Evolutionary conservation across 2,329 filamentous ascomycete species (phyloP).

Genomic region (Talaromyces verruculosus): DNA sequence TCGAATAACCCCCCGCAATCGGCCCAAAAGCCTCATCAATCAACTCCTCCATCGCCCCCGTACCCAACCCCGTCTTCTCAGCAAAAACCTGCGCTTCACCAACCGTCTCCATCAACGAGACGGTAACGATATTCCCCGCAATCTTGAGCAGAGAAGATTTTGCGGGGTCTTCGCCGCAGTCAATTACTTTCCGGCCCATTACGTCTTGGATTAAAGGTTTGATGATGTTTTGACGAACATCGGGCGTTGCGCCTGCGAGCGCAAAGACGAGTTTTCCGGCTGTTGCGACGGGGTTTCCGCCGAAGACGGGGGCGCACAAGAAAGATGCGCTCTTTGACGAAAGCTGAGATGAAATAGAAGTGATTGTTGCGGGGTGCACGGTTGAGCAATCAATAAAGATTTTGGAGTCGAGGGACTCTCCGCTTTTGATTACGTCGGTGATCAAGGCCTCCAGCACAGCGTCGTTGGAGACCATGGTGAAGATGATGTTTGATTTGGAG

Average conservation of each 20-base stretch:
- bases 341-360: constrained; percentile 35
- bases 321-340: constrained; percentile 39
- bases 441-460: constrained; percentile 37
- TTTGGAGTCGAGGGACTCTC: constrained; percentile 61
- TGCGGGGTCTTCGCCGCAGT: constrained; percentile 46
- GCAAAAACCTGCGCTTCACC: constrained; percentile 50
- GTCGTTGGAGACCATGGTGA: constrained; percentile 46
- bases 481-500: constrained; percentile 41
- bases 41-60: constrained; percentile 43
- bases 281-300: constrained; percentile 45
- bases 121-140: constrained; percentile 47
- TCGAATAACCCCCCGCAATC: constrained; percentile 45
- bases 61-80: constrained; percentile 47
- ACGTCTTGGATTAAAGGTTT: constrained; percentile 46
- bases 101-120: constrained; percentile 49
- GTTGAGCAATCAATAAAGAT: constrained; percentile 85
- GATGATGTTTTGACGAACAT: constrained; percentile 32
- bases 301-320: constrained; percentile 47
- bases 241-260: constrained; percentile 40
- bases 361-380: constrained; percentile 70
- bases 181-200: constrained; percentile 46
- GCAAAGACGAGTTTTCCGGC: constrained; percentile 50
- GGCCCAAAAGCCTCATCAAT: constrained; percentile 47
- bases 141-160: constrained; percentile 48
- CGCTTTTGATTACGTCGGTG: constrained; percentile 29